Evolutionary conservation across 441 rosid species (phyloP).

Genomic region (Codiaeum variegatum): DNA sequence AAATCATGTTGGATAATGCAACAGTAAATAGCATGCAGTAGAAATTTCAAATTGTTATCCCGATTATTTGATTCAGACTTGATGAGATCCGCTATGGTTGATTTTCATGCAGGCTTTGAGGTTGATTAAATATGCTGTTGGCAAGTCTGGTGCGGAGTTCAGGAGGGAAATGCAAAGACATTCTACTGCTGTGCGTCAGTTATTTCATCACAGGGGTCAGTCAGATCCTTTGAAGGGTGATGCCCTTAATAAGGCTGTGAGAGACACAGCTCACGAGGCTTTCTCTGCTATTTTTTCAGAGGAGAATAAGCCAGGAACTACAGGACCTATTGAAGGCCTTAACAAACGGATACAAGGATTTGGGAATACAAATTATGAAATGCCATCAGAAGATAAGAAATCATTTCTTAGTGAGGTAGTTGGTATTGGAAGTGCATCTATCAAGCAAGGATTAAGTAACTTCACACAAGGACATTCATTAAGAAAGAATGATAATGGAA

Average conservation of each 20-base stretch:
- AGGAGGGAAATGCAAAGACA: constrained; percentile 97
- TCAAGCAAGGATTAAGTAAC: constrained; percentile 87
- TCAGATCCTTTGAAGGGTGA: constrained; percentile 86
- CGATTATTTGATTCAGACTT: background rate
- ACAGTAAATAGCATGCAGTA: background rate
- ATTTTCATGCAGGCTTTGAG: constrained; percentile 66
- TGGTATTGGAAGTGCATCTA: constrained; percentile 87
- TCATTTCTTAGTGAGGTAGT: constrained; percentile 96
- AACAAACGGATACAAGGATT: constrained; percentile 86
- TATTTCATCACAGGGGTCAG: constrained; percentile 86
- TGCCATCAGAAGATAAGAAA: constrained; percentile 76
- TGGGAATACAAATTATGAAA: constrained; percentile 77
- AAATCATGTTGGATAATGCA: background rate
- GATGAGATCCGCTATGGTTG: constrained; percentile 17
- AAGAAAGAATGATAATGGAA: constrained; percentile 74
- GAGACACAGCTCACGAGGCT: constrained; percentile 92
- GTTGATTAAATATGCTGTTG: constrained; percentile 81
- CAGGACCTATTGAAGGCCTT: constrained; percentile 42
- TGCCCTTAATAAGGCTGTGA: constrained; percentile 91
- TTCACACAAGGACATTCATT: constrained; percentile 69
- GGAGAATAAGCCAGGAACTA: constrained; percentile 52
- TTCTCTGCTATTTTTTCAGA: constrained; percentile 80
- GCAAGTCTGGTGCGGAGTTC: constrained; percentile 89
- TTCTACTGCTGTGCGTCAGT: constrained; percentile 79
- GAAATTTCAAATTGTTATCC: background rate